These are phyloP conservation scores for Ceratobasidium sp. DNA, from an alignment of 1,284 basidiomycete species.

Conservation along the genomic window DNA sequence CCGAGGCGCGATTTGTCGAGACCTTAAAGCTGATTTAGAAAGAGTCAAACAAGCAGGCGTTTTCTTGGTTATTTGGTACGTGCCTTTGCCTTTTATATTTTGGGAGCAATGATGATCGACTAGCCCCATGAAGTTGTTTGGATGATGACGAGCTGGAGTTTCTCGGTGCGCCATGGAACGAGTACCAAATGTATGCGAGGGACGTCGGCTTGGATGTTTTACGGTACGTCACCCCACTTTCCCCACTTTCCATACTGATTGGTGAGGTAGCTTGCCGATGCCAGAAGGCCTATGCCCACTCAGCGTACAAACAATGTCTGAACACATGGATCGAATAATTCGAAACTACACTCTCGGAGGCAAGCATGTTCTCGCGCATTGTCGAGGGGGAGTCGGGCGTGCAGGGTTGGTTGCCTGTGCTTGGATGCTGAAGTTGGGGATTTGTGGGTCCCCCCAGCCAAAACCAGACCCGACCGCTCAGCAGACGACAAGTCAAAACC, in stretches of 20 bases:
- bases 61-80: slow-evolving; percentile 81
- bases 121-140: slow-evolving; percentile 65
- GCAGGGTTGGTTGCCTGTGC: slow-evolving; percentile 91
- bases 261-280: slow-evolving; percentile 71
- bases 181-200: slow-evolving; percentile 70
- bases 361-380: slow-evolving; percentile 81
- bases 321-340: slow-evolving; percentile 72
- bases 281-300: slow-evolving; percentile 89
- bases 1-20: slow-evolving; percentile 81
- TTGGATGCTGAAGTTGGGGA: slow-evolving; percentile 91
- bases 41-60: slow-evolving; percentile 80
- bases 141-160: slow-evolving; percentile 85
- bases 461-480: slow-evolving; percentile 50
- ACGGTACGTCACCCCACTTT: slow-evolving; percentile 51
- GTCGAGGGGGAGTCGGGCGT: slow-evolving; percentile 92
- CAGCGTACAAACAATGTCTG: slow-evolving; percentile 68
- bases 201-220: slow-evolving; percentile 77
- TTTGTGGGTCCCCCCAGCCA: slow-evolving; percentile 63
- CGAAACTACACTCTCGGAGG: slow-evolving; percentile 77
- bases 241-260: slow-evolving; percentile 33
- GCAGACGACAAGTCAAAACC: no score
- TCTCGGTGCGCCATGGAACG: slow-evolving; percentile 81
- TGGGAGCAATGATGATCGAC: not conserved
- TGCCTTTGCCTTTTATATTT: slow-evolving; percentile 26
- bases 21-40: slow-evolving; percentile 75